A percentile compares a stretch with the other conserved stretches of the same genome.
phyloP scores from a whole-genome alignment of 225 moss, liverwort and hornwort species.

The Marchantia paleacea region DNA sequence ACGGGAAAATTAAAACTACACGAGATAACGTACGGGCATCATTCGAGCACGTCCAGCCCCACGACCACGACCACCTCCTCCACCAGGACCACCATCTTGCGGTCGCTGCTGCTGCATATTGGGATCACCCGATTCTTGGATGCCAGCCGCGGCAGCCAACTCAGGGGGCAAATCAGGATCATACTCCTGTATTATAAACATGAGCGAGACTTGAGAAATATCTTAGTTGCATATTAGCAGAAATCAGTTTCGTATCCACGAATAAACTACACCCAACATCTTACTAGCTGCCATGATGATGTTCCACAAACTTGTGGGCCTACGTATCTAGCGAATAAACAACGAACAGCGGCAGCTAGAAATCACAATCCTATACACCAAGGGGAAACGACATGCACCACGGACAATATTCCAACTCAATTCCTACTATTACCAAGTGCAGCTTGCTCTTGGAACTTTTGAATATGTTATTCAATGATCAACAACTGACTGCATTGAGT shows the following conservation, averaged over 20 bases:
- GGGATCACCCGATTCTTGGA: conserved; percentile 78
- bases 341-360: neutral
- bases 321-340: neutral
- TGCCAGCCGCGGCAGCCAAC: conserved; percentile 81
- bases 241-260: neutral
- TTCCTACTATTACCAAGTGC: neutral
- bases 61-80: conserved; percentile 84
- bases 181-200: conserved; percentile 61
- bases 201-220: neutral
- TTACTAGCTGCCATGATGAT: too few species aligned
- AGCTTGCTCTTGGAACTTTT: neutral
- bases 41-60: conserved; percentile 80
- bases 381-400: neutral
- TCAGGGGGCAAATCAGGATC: conserved; percentile 99
- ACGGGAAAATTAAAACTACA: too few species aligned
- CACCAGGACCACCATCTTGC: conserved; percentile 61
- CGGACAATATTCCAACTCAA: neutral
- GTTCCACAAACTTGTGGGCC: too few species aligned
- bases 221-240: neutral
- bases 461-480: neutral
- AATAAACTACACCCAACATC: neutral
- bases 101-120: conserved; percentile 64
- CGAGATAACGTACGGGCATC: conserved; percentile 44
- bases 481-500: neutral
- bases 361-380: neutral